Conservation (phyloP, 1,284 basidiomycete genomes). For the Cutaneotrichosporon arboriforme region DNA sequence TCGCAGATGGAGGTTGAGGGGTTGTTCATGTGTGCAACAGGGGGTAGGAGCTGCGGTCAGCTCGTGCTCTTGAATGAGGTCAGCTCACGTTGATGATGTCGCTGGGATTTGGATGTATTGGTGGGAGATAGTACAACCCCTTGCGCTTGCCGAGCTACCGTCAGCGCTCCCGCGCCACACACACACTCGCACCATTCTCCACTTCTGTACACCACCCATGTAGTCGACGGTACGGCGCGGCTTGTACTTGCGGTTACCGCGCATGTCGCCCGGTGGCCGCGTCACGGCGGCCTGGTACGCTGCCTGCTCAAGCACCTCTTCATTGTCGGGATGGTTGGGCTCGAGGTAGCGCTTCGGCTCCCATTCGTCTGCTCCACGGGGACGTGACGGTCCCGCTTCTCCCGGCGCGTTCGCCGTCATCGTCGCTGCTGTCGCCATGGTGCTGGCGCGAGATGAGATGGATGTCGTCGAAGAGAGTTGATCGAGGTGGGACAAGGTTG, state of each 20-base stretch:
- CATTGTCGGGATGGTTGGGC: constrained; percentile 62
- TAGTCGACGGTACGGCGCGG: constrained; percentile 93
- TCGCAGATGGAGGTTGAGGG: constrained; percentile 86
- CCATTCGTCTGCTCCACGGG: constrained; percentile 47
- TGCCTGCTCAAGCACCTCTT: constrained; percentile 66
- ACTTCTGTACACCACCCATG: constrained; percentile 76
- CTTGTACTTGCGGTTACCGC: constrained; percentile 79
- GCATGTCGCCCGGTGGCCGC: constrained; percentile 40
- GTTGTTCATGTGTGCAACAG: constrained; percentile 82
- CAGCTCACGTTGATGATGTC: constrained; percentile 71
- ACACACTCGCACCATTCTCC: constrained; percentile 61
- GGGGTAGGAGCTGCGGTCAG: constrained; percentile 69
- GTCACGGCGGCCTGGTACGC: constrained; percentile 66
- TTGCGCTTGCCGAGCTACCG: constrained; percentile 65
- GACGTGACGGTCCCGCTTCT: constrained; percentile 26
- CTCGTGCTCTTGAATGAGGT: too few relatives aligned
- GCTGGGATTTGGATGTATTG: constrained; percentile 71
- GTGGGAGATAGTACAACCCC: constrained; percentile 65
- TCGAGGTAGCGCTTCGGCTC: constrained; percentile 51
- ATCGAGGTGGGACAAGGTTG: background rate
- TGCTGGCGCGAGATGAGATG: background rate
- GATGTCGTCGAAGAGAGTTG: background rate
- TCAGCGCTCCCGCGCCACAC: background rate
- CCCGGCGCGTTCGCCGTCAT: background rate
- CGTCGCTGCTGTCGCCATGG: background rate